Evolutionary conservation across 2,329 filamentous ascomycete genomes (phyloP).

Genomic region (Microsporum ferrugineum): DNA sequence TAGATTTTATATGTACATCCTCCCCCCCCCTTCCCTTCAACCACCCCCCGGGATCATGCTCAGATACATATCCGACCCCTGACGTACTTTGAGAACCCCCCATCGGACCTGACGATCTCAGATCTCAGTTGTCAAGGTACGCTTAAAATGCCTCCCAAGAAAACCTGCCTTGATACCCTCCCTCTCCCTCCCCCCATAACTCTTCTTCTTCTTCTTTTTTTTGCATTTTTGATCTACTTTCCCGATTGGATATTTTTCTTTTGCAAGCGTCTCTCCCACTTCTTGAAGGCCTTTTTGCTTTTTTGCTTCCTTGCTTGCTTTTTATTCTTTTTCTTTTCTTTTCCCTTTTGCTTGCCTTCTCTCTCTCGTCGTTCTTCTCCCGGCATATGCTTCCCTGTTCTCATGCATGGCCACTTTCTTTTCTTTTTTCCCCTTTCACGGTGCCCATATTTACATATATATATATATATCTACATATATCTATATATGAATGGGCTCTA

Average conservation of each 20-base stretch:
- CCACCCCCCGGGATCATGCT: not conserved
- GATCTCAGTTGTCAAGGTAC: constrained; percentile 13
- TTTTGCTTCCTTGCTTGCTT: not conserved
- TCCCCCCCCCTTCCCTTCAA: not conserved
- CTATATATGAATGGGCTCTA: not conserved
- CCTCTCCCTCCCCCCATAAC: not conserved
- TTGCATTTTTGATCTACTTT: constrained; percentile 5
- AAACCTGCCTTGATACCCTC: not conserved
- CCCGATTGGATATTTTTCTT: constrained; percentile 3
- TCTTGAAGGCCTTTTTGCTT: not conserved
- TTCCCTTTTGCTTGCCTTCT: constrained; percentile 6
- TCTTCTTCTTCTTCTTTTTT: not conserved
- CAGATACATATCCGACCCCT: constrained; percentile 7
- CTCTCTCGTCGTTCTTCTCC: constrained; percentile 6
- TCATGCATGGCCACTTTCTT: constrained; percentile 1
- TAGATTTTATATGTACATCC: not conserved
- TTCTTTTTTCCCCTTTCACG: constrained; percentile 2
- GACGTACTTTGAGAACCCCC: constrained; percentile 7
- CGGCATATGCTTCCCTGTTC: constrained; percentile 5
- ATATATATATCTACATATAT: not conserved
- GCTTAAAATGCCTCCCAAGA: not conserved
- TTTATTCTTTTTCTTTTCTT: not conserved
- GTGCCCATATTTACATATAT: not conserved
- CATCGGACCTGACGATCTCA: constrained; percentile 19
- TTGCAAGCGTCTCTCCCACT: not conserved